Conservation (phyloP, 1,139 yeast genomes). For the Geotrichum macrosporum region DNA sequence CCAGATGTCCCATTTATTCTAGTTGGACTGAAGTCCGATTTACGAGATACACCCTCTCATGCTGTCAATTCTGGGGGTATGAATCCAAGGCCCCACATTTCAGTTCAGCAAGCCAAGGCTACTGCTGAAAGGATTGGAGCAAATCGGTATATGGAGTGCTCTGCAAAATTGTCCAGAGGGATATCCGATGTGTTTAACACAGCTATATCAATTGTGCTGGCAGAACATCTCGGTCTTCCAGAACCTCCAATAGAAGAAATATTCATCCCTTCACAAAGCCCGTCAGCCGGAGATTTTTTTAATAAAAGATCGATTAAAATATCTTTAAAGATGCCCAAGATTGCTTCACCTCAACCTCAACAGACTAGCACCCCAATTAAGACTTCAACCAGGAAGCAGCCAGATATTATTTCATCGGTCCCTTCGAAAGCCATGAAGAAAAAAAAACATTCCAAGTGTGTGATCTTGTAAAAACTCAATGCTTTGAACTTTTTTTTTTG, state of each 20-base stretch:
- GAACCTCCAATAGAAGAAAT: slow-evolving; percentile 18
- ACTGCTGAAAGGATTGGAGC: slow-evolving; percentile 69
- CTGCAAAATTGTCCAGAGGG: slow-evolving; percentile 67
- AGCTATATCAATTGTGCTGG: slow-evolving; percentile 30
- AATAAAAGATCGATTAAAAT: slow-evolving; percentile 1
- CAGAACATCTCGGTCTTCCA: slow-evolving; percentile 23
- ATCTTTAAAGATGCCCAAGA: slow-evolving; percentile 8
- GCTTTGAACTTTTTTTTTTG: not conserved
- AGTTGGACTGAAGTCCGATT: slow-evolving; percentile 77
- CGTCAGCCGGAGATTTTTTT: too few relatives aligned
- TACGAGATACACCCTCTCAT: slow-evolving; percentile 37
- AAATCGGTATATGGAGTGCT: slow-evolving; percentile 70
- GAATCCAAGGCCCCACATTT: slow-evolving; percentile 3
- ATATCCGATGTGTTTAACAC: slow-evolving; percentile 61
- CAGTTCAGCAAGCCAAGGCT: slow-evolving; percentile 39
- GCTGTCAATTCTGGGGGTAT: slow-evolving; percentile 18
- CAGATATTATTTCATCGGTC: not conserved
- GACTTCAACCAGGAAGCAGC: not conserved
- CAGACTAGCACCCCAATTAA: not conserved
- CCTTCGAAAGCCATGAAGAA: slow-evolving; percentile 1
- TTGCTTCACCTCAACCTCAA: not conserved
- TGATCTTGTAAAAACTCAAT: not conserved
- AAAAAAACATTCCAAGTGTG: slow-evolving; percentile 8
- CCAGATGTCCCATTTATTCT: slow-evolving; percentile 71
- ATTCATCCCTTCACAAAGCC: slow-evolving; percentile 2